These are phyloP conservation scores for Trametes polyzona DNA, from an alignment of 1,284 basidiomycete species.

Conservation along the genomic window DNA sequence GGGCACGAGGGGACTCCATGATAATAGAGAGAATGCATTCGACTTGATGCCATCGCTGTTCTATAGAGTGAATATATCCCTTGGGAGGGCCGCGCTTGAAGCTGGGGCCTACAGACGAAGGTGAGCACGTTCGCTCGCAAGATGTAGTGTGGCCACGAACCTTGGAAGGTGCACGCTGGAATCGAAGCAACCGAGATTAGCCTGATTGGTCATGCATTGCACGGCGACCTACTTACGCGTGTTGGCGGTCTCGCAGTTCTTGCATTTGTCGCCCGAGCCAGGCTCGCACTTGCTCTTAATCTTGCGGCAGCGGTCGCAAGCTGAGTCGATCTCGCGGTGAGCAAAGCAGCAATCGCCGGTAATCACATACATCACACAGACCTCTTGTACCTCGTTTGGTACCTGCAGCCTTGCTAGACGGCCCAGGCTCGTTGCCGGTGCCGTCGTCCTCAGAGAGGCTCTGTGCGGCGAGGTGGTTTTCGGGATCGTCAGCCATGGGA, in stretches of 20 bases:
- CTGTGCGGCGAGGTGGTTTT: slow-evolving; percentile 9
- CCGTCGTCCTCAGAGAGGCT: slow-evolving; percentile 31
- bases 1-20: slow-evolving; percentile 72
- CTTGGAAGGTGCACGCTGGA: slow-evolving; percentile 78
- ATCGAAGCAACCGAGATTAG: slow-evolving; percentile 1
- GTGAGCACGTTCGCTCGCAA: too few relatives aligned
- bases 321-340: slow-evolving; percentile 39
- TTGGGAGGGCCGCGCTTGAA: slow-evolving; percentile 88
- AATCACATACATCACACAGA: too few relatives aligned
- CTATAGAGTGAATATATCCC: slow-evolving; percentile 89
- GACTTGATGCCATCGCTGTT: slow-evolving; percentile 87
- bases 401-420: slow-evolving; percentile 21
- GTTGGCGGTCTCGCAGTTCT: slow-evolving; percentile 66
- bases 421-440: slow-evolving; percentile 20
- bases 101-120: slow-evolving; percentile 59
- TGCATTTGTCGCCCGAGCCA: slow-evolving; percentile 59
- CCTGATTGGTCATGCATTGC: neutral
- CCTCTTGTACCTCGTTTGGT: slow-evolving; percentile 72
- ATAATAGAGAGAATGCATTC: slow-evolving; percentile 83
- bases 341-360: neutral
- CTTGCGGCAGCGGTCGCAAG: slow-evolving; percentile 84
- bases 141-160: slow-evolving; percentile 39
- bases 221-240: slow-evolving; percentile 47
- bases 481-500: slow-evolving; percentile 16
- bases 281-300: slow-evolving; percentile 87